Conservation (phyloP, 495 filamentous ascomycete genomes). For the Parathielavia hyrcaniae region DNA sequence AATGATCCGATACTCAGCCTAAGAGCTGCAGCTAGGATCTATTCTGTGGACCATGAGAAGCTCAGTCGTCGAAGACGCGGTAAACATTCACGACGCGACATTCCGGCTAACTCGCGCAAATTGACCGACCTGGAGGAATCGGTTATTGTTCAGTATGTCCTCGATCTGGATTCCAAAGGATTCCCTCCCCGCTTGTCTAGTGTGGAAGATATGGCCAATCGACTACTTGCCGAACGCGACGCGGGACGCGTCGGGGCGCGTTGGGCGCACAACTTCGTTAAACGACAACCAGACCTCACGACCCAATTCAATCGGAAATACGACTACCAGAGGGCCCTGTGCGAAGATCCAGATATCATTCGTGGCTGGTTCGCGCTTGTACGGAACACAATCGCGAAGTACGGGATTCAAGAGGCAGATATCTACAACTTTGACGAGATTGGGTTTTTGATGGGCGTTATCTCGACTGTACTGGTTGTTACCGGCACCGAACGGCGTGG, state of each 20-base stretch:
- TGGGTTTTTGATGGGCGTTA: constrained; percentile 38
- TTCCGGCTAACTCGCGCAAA: too few relatives aligned
- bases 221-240: constrained; percentile 20
- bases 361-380: constrained; percentile 34
- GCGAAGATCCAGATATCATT: constrained; percentile 36
- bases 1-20: too few relatives aligned
- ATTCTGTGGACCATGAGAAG: too few relatives aligned
- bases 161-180: constrained; percentile 32
- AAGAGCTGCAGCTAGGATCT: too few relatives aligned
- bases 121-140: background rate
- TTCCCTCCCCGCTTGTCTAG: constrained; percentile 23
- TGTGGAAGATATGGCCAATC: constrained; percentile 41
- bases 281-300: constrained; percentile 28
- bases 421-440: constrained; percentile 47
- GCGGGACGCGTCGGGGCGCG: constrained; percentile 24
- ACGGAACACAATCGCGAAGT: constrained; percentile 29
- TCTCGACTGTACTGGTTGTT: constrained; percentile 30
- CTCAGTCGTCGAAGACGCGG: too few relatives aligned
- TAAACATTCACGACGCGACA: too few relatives aligned
- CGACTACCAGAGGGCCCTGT: constrained; percentile 33
- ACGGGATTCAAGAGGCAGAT: constrained; percentile 25
- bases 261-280: constrained; percentile 32
- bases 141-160: constrained; percentile 25
- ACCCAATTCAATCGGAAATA: constrained; percentile 29
- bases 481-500: constrained; percentile 25